These are phyloP conservation scores for Rosa chinensis DNA, from an alignment of 306 rosid species.

Conservation along the genomic window DNA sequence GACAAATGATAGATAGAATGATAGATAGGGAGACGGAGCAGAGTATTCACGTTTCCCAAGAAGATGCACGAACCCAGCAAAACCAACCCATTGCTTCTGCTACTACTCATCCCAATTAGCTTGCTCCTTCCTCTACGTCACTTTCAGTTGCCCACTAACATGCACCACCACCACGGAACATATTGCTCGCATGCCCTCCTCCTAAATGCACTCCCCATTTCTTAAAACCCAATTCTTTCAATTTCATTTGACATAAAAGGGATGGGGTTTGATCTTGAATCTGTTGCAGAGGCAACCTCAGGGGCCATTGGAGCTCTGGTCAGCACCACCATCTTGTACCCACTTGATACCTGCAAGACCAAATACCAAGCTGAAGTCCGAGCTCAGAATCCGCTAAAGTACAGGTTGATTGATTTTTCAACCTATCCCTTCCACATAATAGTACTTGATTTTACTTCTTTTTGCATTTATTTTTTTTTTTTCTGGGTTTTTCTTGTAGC, in stretches of 20 bases:
- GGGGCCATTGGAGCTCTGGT: conserved; percentile 95
- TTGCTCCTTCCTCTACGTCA: background rate
- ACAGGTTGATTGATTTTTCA: conserved; percentile 44
- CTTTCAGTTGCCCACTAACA: conserved; percentile 17
- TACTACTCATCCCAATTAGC: conserved; percentile 5
- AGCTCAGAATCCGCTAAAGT: conserved; percentile 64
- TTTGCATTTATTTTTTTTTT: background rate
- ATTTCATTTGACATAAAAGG: conserved; percentile 4
- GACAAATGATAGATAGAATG: too few species aligned
- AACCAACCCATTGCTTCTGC: background rate
- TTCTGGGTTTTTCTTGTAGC: background rate
- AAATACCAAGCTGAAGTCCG: conserved; percentile 96
- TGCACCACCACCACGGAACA: background rate
- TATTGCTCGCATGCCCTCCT: background rate
- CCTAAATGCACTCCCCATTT: background rate
- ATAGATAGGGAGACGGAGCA: background rate
- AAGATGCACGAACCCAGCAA: conserved; percentile 18
- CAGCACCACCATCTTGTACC: conserved; percentile 84
- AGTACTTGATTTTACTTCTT: background rate
- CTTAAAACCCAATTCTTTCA: conserved; percentile 29
- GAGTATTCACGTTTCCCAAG: conserved; percentile 32
- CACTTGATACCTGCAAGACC: conserved; percentile 95
- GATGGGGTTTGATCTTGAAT: conserved; percentile 79
- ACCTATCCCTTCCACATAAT: conserved; percentile 9
- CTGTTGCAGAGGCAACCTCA: conserved; percentile 86